Evolutionary conservation across 2,329 filamentous ascomycete species (phyloP), one percentile per base, ranked within the genome.

Genomic region (Huntiella moniliformis): DNA sequence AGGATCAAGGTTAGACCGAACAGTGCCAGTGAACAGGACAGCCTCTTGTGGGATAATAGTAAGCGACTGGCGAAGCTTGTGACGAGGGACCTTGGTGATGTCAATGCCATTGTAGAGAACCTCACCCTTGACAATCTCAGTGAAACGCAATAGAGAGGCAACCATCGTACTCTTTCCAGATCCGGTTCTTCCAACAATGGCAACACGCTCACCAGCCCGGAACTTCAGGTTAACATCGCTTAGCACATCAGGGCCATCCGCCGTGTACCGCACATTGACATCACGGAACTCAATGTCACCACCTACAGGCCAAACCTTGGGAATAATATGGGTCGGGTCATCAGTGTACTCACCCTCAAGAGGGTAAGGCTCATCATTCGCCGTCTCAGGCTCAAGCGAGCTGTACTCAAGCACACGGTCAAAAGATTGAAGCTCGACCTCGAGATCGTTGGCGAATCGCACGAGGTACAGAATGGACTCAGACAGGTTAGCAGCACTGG

Each of bases 121-220:
- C 13, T 60, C 56, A 0, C 67, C 67, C 0, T 58, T 58, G 4
- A 60, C 56, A 17, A 64, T 59, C 42, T 63, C 55, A 7, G 63
- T 63, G 49, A 67, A 65, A 10, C 63, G 59, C 16, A 71, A 58
- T 5, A 70, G 52, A 4, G 67, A 68, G 4, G 70, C 56, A 1
- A 68, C 60, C 6, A 66, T 49, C 0, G 82, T 86, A 35, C 75
- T 81, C 59, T 87, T 87, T 2, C 82, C 82, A 3, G 77, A 82
- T 0, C 78, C 74, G 0, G 81, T 86, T 3, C 81, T 72, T 1
- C 82, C 82, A 22, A 83, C 77, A 31, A 87, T 67, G 1, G 81
- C 82, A 0, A 78, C 80, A 47, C 77, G 78, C 33, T 78, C 76
- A 1, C 82, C 79, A 0, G 75, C 77, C 3, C 59, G 55, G 40